Percentiles rank a stretch among this genome's conserved stretches.
Conservation (phyloP, 352 stramenopile species). For the Globisporangium parvum region DNA sequence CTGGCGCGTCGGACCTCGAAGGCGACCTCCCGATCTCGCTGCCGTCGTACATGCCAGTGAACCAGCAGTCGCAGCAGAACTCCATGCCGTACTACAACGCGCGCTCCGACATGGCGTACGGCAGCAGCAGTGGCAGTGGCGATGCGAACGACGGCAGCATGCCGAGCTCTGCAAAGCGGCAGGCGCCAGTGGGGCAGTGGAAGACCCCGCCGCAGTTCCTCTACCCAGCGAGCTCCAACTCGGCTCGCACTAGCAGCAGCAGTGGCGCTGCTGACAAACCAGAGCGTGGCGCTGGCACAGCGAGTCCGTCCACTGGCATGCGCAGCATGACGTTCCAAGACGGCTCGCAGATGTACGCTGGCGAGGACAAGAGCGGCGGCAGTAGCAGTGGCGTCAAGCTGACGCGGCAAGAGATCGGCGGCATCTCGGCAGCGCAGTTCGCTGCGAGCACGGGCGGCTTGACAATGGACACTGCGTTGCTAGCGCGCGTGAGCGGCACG, state of each 20-base stretch:
- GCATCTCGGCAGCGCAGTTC: slow-evolving; percentile 77
- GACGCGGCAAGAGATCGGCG: slow-evolving; percentile 29
- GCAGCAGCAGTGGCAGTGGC: neutral
- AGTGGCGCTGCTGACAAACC: neutral
- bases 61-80: slow-evolving; percentile 5
- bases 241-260: neutral
- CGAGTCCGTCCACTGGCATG: slow-evolving; percentile 52
- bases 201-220: slow-evolving; percentile 57
- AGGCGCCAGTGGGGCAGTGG: slow-evolving; percentile 53
- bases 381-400: slow-evolving; percentile 23
- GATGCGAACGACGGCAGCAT: slow-evolving; percentile 8
- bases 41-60: slow-evolving; percentile 62
- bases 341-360: slow-evolving; percentile 13
- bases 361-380: slow-evolving; percentile 8
- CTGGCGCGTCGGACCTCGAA: slow-evolving; percentile 21
- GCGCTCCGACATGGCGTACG: neutral
- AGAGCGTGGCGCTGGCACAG: slow-evolving; percentile 11
- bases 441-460: slow-evolving; percentile 72
- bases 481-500: slow-evolving; percentile 74
- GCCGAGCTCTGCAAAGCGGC: slow-evolving; percentile 28
- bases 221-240: slow-evolving; percentile 14
- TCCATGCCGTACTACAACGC: slow-evolving; percentile 28
- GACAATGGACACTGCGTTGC: slow-evolving; percentile 69
- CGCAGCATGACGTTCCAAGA: slow-evolving; percentile 63
- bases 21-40: slow-evolving; percentile 66